phyloP scores from a whole-genome alignment of 257 asterid species.

The Solanum paucissectum region DNA sequence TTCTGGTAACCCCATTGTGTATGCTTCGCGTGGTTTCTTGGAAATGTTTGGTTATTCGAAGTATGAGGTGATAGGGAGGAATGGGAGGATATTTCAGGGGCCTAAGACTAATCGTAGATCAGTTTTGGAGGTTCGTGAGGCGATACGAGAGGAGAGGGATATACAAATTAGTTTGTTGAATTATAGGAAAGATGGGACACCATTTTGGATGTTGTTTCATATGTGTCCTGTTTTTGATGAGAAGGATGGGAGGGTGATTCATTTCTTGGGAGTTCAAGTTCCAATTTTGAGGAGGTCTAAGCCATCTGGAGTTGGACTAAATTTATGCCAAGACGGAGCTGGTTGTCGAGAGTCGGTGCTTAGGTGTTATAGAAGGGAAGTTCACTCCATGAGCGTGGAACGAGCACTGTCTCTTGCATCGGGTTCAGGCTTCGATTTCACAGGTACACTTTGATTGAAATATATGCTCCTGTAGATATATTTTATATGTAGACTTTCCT shows the following conservation, averaged over 20 bases:
- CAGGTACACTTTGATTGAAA: slow-evolving; percentile 26
- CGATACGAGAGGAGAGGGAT: slow-evolving; percentile 61
- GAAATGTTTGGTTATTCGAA: slow-evolving; percentile 68
- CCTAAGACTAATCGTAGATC: slow-evolving; percentile 72
- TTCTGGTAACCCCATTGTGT: slow-evolving; percentile 90
- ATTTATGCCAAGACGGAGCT: slow-evolving; percentile 26
- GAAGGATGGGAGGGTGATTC: slow-evolving; percentile 56
- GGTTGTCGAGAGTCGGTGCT: slow-evolving; percentile 29
- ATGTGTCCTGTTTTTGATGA: slow-evolving; percentile 75
- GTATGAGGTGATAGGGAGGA: slow-evolving; percentile 79
- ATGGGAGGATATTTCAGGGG: slow-evolving; percentile 87
- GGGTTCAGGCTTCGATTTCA: slow-evolving; percentile 26
- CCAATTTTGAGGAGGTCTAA: slow-evolving; percentile 47
- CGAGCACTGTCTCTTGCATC: slow-evolving; percentile 21
- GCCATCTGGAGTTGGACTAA: slow-evolving; percentile 16
- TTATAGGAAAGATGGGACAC: slow-evolving; percentile 86
- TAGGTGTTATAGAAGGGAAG: slow-evolving; percentile 79
- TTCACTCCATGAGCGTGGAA: slow-evolving; percentile 26
- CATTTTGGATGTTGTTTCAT: slow-evolving; percentile 87
- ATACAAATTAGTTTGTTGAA: slow-evolving; percentile 59
- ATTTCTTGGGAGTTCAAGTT: slow-evolving; percentile 44
- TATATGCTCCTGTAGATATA: neutral
- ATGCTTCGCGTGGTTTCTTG: slow-evolving; percentile 72
- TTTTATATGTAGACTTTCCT: neutral
- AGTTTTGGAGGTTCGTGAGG: slow-evolving; percentile 81